phyloP scores from a whole-genome alignment of 805 yeast species.

The Kodamaea nitidulidarum region DNA sequence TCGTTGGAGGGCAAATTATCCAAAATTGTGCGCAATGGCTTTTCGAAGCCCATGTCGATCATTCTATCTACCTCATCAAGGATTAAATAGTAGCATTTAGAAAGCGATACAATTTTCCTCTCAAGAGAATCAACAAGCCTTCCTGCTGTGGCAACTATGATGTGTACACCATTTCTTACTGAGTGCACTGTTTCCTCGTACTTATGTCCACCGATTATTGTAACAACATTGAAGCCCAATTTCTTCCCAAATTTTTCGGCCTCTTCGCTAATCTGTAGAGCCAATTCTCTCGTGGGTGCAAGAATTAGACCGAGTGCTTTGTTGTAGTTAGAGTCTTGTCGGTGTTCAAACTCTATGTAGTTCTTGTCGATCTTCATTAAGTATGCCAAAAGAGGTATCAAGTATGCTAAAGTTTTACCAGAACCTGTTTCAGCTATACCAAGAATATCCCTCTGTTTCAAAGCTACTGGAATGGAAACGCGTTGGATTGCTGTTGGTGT shows the following conservation, averaged over 20 bases:
- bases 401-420: slow-evolving; percentile 85
- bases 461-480: slow-evolving; percentile 74
- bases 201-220: slow-evolving; percentile 87
- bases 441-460: slow-evolving; percentile 58
- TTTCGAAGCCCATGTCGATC: slow-evolving; percentile 94
- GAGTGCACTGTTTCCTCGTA: slow-evolving; percentile 66
- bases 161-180: slow-evolving; percentile 62
- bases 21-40: slow-evolving; percentile 62
- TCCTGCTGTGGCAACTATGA: slow-evolving; percentile 94
- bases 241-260: slow-evolving; percentile 46
- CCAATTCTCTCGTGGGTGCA: slow-evolving; percentile 94
- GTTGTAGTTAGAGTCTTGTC: slow-evolving; percentile 44
- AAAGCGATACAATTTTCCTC: slow-evolving; percentile 56
- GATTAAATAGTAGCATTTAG: slow-evolving; percentile 61
- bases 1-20: slow-evolving; percentile 46
- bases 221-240: slow-evolving; percentile 46
- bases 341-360: slow-evolving; percentile 33
- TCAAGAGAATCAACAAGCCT: slow-evolving; percentile 78
- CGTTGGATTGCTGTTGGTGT: slow-evolving; percentile 91
- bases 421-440: slow-evolving; percentile 98
- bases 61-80: slow-evolving; percentile 95
- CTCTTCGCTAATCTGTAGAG: slow-evolving; percentile 76
- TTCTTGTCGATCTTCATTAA: slow-evolving; percentile 34
- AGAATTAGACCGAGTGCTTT: slow-evolving; percentile 77
- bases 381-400: slow-evolving; percentile 66